Evolutionary conservation across 768 basidiomycete genomes (phyloP).

Genomic region (Gymnopilus junonius): DNA sequence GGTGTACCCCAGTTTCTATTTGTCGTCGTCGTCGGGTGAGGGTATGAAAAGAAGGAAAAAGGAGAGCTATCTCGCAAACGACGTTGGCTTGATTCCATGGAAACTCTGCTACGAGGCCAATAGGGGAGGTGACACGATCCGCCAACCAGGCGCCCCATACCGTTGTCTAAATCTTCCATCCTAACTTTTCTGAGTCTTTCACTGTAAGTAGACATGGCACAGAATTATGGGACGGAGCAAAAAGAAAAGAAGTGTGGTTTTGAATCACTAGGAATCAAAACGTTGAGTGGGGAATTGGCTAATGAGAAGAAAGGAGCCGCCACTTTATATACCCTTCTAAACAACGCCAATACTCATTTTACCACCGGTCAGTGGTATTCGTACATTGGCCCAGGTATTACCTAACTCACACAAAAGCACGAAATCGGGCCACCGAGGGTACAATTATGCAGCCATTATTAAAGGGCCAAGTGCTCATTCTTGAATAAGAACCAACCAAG

Average conservation of each 20-base stretch:
- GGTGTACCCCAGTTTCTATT: neutral
- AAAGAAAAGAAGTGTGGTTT: neutral
- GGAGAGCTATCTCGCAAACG: neutral
- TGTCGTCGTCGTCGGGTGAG: neutral
- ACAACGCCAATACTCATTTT: neutral
- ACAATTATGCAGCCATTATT: too few species aligned
- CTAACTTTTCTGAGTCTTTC: neutral
- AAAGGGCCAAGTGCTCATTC: too few species aligned
- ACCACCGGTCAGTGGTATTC: neutral
- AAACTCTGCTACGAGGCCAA: neutral
- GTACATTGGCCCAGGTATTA: neutral
- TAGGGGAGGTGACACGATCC: neutral
- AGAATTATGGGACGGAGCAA: neutral
- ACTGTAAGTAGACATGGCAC: neutral
- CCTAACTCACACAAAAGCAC: neutral
- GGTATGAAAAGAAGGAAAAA: neutral
- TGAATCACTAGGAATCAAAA: neutral
- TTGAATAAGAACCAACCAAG: too few species aligned
- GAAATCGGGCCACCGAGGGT: too few species aligned
- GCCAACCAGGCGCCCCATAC: neutral
- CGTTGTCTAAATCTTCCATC: constrained; percentile 1
- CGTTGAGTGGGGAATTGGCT: neutral
- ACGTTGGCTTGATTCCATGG: neutral
- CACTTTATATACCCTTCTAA: neutral
- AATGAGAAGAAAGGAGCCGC: neutral